These are phyloP conservation scores for Teratosphaeriaceae sp. DNA, from an alignment of 2,329 filamentous ascomycete genomes.

Conservation along the genomic window DNA sequence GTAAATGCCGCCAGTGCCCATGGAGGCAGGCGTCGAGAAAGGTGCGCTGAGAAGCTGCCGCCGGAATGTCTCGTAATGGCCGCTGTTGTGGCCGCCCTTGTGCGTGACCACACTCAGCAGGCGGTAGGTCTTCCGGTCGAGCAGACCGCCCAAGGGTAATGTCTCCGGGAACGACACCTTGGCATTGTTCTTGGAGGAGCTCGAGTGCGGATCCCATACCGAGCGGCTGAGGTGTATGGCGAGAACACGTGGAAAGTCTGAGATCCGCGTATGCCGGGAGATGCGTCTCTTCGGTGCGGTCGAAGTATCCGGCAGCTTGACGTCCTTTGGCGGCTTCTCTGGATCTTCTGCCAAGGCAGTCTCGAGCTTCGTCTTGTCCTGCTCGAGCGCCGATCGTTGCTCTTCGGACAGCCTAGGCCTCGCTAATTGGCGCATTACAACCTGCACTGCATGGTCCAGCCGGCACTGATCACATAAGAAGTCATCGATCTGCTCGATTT, in stretches of 20 bases:
- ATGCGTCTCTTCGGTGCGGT: slow-evolving; percentile 77
- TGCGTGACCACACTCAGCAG: slow-evolving; percentile 85
- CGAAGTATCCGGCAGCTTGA: slow-evolving; percentile 67
- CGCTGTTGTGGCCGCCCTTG: slow-evolving; percentile 91
- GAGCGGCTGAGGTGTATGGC: slow-evolving; percentile 89
- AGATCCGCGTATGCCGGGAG: slow-evolving; percentile 79
- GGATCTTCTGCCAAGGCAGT: slow-evolving; percentile 71
- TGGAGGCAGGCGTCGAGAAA: slow-evolving; percentile 74
- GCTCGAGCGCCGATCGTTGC: slow-evolving; percentile 39
- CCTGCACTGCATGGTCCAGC: slow-evolving; percentile 67
- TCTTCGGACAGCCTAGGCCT: slow-evolving; percentile 46
- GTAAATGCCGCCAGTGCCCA: slow-evolving; percentile 68
- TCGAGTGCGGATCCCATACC: slow-evolving; percentile 68
- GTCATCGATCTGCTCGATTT: slow-evolving; percentile 92
- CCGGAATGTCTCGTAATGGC: slow-evolving; percentile 94
- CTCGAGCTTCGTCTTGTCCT: slow-evolving; percentile 60
- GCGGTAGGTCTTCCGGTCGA: slow-evolving; percentile 73
- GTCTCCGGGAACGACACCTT: slow-evolving; percentile 89
- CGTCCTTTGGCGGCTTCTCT: slow-evolving; percentile 64
- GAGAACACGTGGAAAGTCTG: slow-evolving; percentile 79
- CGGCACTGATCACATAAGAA: slow-evolving; percentile 94
- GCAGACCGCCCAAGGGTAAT: slow-evolving; percentile 72
- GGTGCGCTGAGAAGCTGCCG: slow-evolving; percentile 74
- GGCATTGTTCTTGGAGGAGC: slow-evolving; percentile 86
- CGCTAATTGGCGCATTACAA: slow-evolving; percentile 54